Conservation (phyloP, 345 rosid species). For the rapeseed (Brassica napus) region Da-Ae NC_063440.1:28027001-28027500, state of each 20-base stretch:
- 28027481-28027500: conserved; percentile 11
- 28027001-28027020: neutral
- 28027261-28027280: conserved; percentile 22
- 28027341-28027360: conserved; percentile 85
- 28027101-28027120: conserved; percentile 9
- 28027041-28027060: neutral
- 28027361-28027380: conserved; percentile 73
- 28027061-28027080: neutral
- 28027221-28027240: conserved; percentile 9
- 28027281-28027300: conserved; percentile 40
- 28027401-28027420: conserved; percentile 77
- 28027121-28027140: conserved; percentile 3
- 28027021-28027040: conserved; percentile 6
- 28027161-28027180: conserved; percentile 6
- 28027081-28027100: conserved; percentile 18
- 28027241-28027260: conserved; percentile 4
- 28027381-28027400: conserved; percentile 77
- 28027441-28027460: conserved; percentile 63
- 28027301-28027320: conserved; percentile 74
- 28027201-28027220: conserved; percentile 25
- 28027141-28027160: conserved; percentile 24
- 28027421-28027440: conserved; percentile 82
- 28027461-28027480: neutral
- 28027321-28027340: conserved; percentile 87
- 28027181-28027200: conserved; percentile 26